Evolutionary conservation across 2,329 filamentous ascomycete genomes (phyloP), one percentile per base, ranked within the genome.

Genomic region (Phialemoniopsis sp.): DNA sequence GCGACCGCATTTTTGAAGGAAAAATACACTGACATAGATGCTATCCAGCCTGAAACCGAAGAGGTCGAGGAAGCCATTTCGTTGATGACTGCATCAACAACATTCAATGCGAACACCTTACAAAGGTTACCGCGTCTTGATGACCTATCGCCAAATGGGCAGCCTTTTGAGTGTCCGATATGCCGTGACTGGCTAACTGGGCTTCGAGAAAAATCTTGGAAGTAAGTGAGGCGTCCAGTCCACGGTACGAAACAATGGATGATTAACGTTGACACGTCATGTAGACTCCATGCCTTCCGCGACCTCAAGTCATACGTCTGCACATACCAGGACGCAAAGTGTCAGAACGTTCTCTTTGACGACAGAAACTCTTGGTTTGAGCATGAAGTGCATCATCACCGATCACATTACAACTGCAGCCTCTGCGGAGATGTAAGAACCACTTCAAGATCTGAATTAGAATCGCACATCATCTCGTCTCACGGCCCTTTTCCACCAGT

Each of bases 301-400:
- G 59, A 63, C 35, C 45, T 63, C 3, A 56, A 51, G 43, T 50
- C 59, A 14, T 63, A 61, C 33, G 50, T 62, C 1, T 63, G 60
- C 45, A 63, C 60, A 10, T 54, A 56, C 32, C 44, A 54, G 6
- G 37, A 36, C 7, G 13, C 15, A 30, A 48, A 50, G 26, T 63
- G 60, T 29, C 44, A 54, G 2, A 29, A 52, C 17, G 44, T 40
- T 17, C 46, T 59, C 39, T 62, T 61, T 36, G 43, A 40, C 4
- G 53, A 49, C 35, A 45, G 52, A 2, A 46, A 53, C 26, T 46
- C 54, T 16, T 62, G 57, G 56, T 61, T 58, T 14, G 33, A 50
- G 7, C 58, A 62, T 32, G 56, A 62, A 36, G 32, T 61, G 13
- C 48, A 56, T n/a, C 49, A 58, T 16, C 56, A 61, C 36, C 39